Base-by-base conservation (phyloP, 768 basidiomycete genomes). In the Pisolithus microcarpus region DNA sequence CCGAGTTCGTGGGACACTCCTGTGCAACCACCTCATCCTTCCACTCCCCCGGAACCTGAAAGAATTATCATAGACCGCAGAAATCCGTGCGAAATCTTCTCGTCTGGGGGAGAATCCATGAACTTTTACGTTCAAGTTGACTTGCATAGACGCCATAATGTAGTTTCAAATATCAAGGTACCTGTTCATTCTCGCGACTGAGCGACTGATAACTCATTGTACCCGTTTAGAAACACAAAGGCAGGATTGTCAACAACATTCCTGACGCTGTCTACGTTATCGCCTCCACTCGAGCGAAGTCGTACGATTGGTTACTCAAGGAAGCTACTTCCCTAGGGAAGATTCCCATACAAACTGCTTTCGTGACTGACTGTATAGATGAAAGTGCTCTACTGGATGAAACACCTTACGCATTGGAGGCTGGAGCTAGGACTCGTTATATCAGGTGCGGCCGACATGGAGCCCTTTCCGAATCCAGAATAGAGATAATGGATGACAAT, bases 111-210 rank as follows among this genome's bases (percentile, higher is more conserved):
- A 31, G 83, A 65, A 46, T 67, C 75, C 0, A 58, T 81, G 43
- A 62, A 68, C 11, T 86, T 87, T 56, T 85, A 79, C 56, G 81
- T 87, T 34, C 83, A 85, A 60, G 70, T 87, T n/a, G 83, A 84
- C 56, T 68, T 84, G 1, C 73, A 74, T 40, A 77, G 78, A 46
- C 73, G 85, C 21, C 66, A 70, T 15, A 64, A 69, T 0, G 60
- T 82, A 24, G 73, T 83, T 21, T 68, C 68, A 42, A 66, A 70
- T 7, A 82, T 89, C 62, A 86, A 84, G 77, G 86, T 84, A 49
- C 52, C 71, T 61, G 24, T 31, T 18, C 38, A 34, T 31, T 40
- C 48, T 42, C 23, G 7, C 11, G 9, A 18, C 34, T 37, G 23
- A 19, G 46, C 44, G 7, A 15, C 39, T 42, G 24, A 7, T 18